These are phyloP conservation scores for Chrysosporium keratinophilum DNA, from an alignment of 2,329 filamentous ascomycete species.

Conservation along the genomic window DNA sequence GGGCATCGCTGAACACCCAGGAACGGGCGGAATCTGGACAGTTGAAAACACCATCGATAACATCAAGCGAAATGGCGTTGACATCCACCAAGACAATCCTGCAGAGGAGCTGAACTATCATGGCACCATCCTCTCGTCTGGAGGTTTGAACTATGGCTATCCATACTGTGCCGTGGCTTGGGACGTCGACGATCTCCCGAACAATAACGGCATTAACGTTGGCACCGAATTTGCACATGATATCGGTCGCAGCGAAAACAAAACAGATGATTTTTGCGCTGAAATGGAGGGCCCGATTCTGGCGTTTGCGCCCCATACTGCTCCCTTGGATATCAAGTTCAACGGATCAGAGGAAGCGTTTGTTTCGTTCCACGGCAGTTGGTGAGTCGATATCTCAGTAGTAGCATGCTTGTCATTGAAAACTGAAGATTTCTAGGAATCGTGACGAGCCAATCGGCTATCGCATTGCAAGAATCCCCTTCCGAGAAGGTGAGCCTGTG, in stretches of 20 bases:
- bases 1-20: slow-evolving; percentile 43
- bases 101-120: slow-evolving; percentile 63
- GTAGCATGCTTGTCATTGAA: not conserved
- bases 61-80: slow-evolving; percentile 32
- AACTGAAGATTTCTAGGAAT: slow-evolving; percentile 22
- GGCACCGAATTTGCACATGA: slow-evolving; percentile 43
- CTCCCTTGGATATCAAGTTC: slow-evolving; percentile 63
- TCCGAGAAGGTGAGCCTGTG: slow-evolving; percentile 34
- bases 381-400: slow-evolving; percentile 29
- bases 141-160: slow-evolving; percentile 54
- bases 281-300: slow-evolving; percentile 41
- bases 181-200: slow-evolving; percentile 43
- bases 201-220: slow-evolving; percentile 33
- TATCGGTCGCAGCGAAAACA: slow-evolving; percentile 26
- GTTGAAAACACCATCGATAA: slow-evolving; percentile 62
- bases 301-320: slow-evolving; percentile 56
- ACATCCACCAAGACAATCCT: slow-evolving; percentile 59
- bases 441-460: slow-evolving; percentile 41
- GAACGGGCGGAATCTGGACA: slow-evolving; percentile 32
- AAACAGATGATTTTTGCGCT: slow-evolving; percentile 41
- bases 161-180: slow-evolving; percentile 59
- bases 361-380: slow-evolving; percentile 62
- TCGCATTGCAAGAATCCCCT: slow-evolving; percentile 40
- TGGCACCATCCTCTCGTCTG: slow-evolving; percentile 7
- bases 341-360: slow-evolving; percentile 41